Conservation (phyloP, 2,329 filamentous ascomycete genomes). For the Arachnopeziza araneosa region DNA sequence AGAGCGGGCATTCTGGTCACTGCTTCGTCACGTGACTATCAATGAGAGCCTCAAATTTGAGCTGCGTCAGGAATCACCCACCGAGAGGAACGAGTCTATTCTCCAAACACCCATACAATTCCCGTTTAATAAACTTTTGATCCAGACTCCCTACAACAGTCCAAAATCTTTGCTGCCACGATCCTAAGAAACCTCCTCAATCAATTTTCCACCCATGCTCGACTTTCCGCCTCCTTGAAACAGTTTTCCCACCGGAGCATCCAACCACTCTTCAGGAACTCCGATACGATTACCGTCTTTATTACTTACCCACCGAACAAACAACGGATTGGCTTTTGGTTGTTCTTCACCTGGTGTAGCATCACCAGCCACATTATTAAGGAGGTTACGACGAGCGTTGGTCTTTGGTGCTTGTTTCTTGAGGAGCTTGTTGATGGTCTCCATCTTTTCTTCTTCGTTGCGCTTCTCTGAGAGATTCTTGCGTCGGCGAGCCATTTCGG, state of each 20-base stretch:
- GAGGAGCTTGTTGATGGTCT: conserved; percentile 85
- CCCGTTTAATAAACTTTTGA: too few relatives aligned
- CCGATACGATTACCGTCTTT: conserved; percentile 57
- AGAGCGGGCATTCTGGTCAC: too few relatives aligned
- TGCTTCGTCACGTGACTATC: too few relatives aligned
- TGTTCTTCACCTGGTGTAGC: conserved; percentile 45
- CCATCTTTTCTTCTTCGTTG: conserved; percentile 82
- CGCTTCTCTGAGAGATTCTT: conserved; percentile 72
- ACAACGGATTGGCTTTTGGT: conserved; percentile 51
- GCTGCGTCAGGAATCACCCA: too few relatives aligned
- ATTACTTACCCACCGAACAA: conserved; percentile 66
- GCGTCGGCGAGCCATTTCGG: conserved; percentile 67
- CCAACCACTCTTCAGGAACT: conserved; percentile 64
- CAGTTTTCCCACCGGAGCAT: conserved; percentile 53
- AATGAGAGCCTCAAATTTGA: too few relatives aligned
- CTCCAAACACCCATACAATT: too few relatives aligned
- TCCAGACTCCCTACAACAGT: too few relatives aligned
- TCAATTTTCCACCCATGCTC: conserved; percentile 26
- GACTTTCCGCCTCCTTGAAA: conserved; percentile 39
- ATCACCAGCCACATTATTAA: conserved; percentile 37
- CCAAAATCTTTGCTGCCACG: too few relatives aligned
- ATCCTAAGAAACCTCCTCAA: conserved; percentile 28
- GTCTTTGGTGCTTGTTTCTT: conserved; percentile 80
- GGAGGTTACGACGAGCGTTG: conserved; percentile 41
- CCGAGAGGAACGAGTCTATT: too few relatives aligned